phyloP scores from a whole-genome alignment of 352 stramenopile genomes.

The Phytophthora nicotianae region DNA sequence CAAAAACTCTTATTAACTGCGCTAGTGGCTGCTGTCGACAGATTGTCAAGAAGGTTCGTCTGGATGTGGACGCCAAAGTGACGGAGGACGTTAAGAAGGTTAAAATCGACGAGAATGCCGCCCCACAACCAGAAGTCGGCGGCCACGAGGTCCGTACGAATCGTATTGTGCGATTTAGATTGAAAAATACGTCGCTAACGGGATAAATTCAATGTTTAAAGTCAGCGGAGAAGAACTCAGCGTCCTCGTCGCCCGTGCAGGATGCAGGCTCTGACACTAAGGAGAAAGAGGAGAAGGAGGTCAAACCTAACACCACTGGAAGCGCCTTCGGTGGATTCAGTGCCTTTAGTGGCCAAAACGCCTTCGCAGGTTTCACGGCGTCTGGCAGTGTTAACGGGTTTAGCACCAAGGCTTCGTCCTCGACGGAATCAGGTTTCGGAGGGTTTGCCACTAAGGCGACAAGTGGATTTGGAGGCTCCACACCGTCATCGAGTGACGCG shows the following conservation, averaged over 20 bases:
- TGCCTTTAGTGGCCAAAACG: conserved; percentile 54
- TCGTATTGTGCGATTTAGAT: not conserved
- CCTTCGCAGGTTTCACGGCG: conserved; percentile 53
- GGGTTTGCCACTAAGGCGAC: conserved; percentile 15
- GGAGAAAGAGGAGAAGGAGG: conserved; percentile 25
- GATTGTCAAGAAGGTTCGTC: conserved; percentile 66
- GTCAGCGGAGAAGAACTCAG: conserved; percentile 14
- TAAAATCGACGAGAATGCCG: conserved; percentile 43
- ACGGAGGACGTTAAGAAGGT: conserved; percentile 54
- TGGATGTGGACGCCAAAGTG: conserved; percentile 54
- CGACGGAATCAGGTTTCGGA: conserved; percentile 8
- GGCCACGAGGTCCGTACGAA: conserved; percentile 24
- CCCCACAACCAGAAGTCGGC: conserved; percentile 31
- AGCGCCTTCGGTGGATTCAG: conserved; percentile 59
- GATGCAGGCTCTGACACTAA: conserved; percentile 6
- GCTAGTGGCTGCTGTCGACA: conserved; percentile 8
- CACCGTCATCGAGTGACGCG: conserved; percentile 10
- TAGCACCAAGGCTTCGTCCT: conserved; percentile 22
- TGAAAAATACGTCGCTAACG: conserved; percentile 12
- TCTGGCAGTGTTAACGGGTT: conserved; percentile 30
- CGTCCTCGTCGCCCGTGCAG: conserved; percentile 16
- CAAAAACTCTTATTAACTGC: not conserved
- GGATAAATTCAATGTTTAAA: not conserved
- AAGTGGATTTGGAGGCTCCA: conserved; percentile 32
- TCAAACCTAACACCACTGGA: conserved; percentile 35